phyloP scores from a whole-genome alignment of 2,329 filamentous ascomycete species.

The Lecanicillium sp. region DNA sequence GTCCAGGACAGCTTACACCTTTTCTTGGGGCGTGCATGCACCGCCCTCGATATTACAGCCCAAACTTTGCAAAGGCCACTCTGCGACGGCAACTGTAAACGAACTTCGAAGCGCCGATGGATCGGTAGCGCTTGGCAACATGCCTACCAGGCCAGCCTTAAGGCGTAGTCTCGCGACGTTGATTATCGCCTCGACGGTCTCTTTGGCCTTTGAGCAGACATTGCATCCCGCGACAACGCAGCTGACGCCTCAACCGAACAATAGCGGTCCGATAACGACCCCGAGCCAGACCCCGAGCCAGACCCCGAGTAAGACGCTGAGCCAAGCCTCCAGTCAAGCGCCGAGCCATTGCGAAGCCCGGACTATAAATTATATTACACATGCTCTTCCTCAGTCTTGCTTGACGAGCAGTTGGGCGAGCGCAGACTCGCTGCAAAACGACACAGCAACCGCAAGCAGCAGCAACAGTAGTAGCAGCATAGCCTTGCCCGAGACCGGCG shows the following conservation, averaged over 20 bases:
- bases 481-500: not conserved
- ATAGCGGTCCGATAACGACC: slow-evolving; percentile 1
- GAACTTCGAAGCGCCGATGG: no score
- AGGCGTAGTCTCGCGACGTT: not conserved
- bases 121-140: no score
- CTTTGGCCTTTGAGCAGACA: slow-evolving; percentile 4
- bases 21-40: no score
- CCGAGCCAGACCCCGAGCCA: slow-evolving; percentile 3
- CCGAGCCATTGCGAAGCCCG: slow-evolving; percentile 41
- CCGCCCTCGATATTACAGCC: no score
- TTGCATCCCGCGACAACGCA: slow-evolving; percentile 1
- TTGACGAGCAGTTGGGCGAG: slow-evolving; percentile 52
- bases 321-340: no score
- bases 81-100: no score
- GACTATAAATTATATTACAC: slow-evolving; percentile 76
- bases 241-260: slow-evolving; percentile 4
- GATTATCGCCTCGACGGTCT: not conserved
- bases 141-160: no score
- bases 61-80: no score
- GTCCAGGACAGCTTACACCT: no score
- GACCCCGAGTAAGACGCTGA: slow-evolving; percentile 1
- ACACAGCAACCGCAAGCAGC: not conserved
- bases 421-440: not conserved
- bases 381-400: slow-evolving; percentile 69
- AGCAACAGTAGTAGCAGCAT: not conserved